Evolutionary conservation across 306 rosid genomes (phyloP).

Genomic region (Prunus salicina): DNA sequence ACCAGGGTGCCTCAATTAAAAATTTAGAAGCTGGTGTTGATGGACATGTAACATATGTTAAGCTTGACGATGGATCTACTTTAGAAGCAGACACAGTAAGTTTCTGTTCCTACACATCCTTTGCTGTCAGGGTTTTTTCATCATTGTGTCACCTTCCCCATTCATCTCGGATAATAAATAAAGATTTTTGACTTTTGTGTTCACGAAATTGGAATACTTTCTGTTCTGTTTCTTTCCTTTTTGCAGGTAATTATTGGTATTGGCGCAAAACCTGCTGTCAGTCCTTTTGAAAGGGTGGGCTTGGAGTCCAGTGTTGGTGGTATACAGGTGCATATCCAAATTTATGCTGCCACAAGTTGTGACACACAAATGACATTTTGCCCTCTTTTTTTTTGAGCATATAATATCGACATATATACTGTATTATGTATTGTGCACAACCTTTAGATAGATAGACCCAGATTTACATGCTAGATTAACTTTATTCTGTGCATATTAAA

Average conservation of each 20-base stretch:
- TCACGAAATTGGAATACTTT: constrained; percentile 9
- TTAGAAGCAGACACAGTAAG: constrained; percentile 84
- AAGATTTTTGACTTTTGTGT: background rate
- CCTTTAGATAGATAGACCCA: background rate
- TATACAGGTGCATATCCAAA: constrained; percentile 48
- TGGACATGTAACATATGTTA: constrained; percentile 65
- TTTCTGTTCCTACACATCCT: background rate
- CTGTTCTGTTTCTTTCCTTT: constrained; percentile 11
- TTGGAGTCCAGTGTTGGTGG: constrained; percentile 73
- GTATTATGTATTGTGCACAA: background rate
- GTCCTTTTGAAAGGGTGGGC: constrained; percentile 73
- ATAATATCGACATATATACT: background rate
- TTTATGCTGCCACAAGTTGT: background rate
- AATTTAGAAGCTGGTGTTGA: constrained; percentile 70
- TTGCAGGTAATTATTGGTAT: constrained; percentile 79
- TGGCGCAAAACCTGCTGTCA: constrained; percentile 84
- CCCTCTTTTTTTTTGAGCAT: background rate
- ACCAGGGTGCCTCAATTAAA: constrained; percentile 73
- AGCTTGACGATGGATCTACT: constrained; percentile 77
- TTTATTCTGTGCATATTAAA: background rate
- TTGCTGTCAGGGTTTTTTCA: constrained; percentile 2
- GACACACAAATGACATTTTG: background rate
- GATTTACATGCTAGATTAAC: too few relatives aligned
- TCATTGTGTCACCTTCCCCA: constrained; percentile 10
- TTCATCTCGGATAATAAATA: background rate